Evolutionary conservation across 108 stramenopile genomes (phyloP).

Genomic region (Nitzschia inconspicua): DNA sequence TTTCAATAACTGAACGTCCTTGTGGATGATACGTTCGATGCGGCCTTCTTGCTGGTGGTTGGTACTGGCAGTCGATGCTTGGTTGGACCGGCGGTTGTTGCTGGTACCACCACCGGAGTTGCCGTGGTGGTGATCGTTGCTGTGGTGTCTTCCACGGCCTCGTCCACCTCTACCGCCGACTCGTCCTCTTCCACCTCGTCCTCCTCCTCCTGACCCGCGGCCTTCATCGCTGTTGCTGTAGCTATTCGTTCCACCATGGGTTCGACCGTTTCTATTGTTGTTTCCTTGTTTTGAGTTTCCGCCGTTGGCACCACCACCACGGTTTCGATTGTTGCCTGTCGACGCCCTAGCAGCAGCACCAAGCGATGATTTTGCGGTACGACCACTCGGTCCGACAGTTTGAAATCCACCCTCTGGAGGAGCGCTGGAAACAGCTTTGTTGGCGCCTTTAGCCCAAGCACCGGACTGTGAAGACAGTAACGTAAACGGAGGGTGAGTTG

Average conservation of each 20-base stretch:
- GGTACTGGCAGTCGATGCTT: neutral
- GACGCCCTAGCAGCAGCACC: neutral
- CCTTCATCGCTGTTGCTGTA: slow-evolving; percentile 14
- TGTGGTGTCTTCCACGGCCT: slow-evolving; percentile 25
- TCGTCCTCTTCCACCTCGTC: slow-evolving; percentile 20
- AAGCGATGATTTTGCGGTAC: neutral
- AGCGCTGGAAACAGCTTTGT: slow-evolving; percentile 17
- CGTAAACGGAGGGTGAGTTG: too few species aligned
- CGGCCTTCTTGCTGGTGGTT: too few species aligned
- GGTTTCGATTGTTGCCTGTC: slow-evolving; percentile 4
- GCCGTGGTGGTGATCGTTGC: slow-evolving; percentile 7
- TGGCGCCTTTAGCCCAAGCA: slow-evolving; percentile 38
- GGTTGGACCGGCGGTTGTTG: slow-evolving; percentile 3
- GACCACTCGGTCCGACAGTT: too few species aligned
- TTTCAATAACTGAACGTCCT: slow-evolving; percentile 30
- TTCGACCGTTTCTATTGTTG: neutral
- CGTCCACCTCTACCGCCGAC: slow-evolving; percentile 30
- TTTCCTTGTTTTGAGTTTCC: slow-evolving; percentile 5
- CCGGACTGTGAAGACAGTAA: slow-evolving; percentile 19
- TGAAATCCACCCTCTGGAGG: slow-evolving; percentile 16
- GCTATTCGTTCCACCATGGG: slow-evolving; percentile 12
- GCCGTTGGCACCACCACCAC: slow-evolving; percentile 2
- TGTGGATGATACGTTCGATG: slow-evolving; percentile 17
- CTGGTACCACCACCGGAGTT: neutral
- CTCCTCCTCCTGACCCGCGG: slow-evolving; percentile 1